Base-by-base conservation (phyloP, 1,139 yeast genomes). In the Yamadazyma aaseri region DNA sequence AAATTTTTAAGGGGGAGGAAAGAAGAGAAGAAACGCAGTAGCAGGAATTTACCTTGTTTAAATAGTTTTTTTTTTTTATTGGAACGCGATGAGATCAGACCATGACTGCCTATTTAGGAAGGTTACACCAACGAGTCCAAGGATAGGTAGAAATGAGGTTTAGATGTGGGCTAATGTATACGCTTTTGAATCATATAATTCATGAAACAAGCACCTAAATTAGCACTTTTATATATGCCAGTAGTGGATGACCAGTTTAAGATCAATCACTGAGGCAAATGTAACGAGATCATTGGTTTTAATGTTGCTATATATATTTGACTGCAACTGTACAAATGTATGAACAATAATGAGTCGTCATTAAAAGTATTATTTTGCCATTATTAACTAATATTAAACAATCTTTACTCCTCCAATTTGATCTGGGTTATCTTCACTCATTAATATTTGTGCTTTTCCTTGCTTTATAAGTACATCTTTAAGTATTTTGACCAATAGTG, bases 331-430 rank as follows among this genome's bases (percentile, higher is more conserved):
- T 14, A 25, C 27, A 12, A 7, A n/a, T n/a, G n/a, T n/a, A n/a
- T n/a, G n/a, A n/a, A n/a, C n/a, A n/a, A n/a, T n/a, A n/a, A n/a
- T n/a, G n/a, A n/a, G n/a, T n/a, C n/a, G n/a, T n/a, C n/a, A n/a
- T n/a, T n/a, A n/a, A n/a, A n/a, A n/a, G n/a, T n/a, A n/a, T n/a
- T n/a, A n/a, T n/a, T n/a, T n/a, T n/a, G n/a, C n/a, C n/a, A n/a
- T n/a, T n/a, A n/a, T n/a, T n/a, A 12, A 22, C 6, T n/a, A n/a
- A 12, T 25, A 11, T 28, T 51, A 69, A 14, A 66, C 70, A 28
- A 81, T 73, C 58, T 85, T 85, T 2, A 85, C 86, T 22, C 90
- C 95, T 3, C 81, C 84, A 14, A 81, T 72, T 40, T 61, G 63
- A 25, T 59, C 63, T 5, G 45, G 33, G 10, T 66, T 66, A 26